A percentile compares a stretch with the other conserved stretches of the same genome.
These are phyloP conservation scores for Xylaria venustula DNA, from an alignment of 495 filamentous ascomycete genomes.

Conservation along the genomic window DNA sequence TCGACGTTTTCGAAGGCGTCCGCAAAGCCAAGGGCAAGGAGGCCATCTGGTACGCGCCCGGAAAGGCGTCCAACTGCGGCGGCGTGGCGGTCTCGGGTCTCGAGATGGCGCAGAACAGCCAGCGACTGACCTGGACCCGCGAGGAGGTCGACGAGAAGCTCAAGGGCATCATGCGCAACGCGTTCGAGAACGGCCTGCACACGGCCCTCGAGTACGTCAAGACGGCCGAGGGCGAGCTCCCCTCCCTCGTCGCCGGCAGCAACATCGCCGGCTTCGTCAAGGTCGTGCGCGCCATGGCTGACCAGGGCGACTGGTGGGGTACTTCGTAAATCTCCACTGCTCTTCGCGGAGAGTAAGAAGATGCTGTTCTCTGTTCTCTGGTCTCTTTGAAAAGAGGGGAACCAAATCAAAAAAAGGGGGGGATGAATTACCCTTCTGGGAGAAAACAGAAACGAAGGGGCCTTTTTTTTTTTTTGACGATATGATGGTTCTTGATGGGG, in stretches of 20 bases:
- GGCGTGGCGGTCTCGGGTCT: constrained; percentile 97
- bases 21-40: constrained; percentile 64
- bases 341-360: no score
- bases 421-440: no score
- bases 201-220: constrained; percentile 87
- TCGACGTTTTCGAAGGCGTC: constrained; percentile 86
- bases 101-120: constrained; percentile 98
- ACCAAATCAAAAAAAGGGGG: no score
- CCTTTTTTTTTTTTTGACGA: no score
- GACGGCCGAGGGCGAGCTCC: constrained; percentile 75
- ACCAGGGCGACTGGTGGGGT: constrained; percentile 95
- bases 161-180: constrained; percentile 89
- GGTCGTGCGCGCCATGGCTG: constrained; percentile 90
- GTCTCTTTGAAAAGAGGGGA: no score
- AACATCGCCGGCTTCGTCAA: constrained; percentile 98
- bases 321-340: not conserved
- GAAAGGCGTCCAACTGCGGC: constrained; percentile 95
- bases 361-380: no score
- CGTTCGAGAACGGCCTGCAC: constrained; percentile 87
- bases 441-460: no score
- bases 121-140: constrained; percentile 76
- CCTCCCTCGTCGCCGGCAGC: constrained; percentile 84
- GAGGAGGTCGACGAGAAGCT: constrained; percentile 93
- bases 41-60: constrained; percentile 94
- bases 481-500: no score